phyloP scores from a whole-genome alignment of 2,329 filamentous ascomycete genomes.

The Aspergillus quadricinctus region DNA sequence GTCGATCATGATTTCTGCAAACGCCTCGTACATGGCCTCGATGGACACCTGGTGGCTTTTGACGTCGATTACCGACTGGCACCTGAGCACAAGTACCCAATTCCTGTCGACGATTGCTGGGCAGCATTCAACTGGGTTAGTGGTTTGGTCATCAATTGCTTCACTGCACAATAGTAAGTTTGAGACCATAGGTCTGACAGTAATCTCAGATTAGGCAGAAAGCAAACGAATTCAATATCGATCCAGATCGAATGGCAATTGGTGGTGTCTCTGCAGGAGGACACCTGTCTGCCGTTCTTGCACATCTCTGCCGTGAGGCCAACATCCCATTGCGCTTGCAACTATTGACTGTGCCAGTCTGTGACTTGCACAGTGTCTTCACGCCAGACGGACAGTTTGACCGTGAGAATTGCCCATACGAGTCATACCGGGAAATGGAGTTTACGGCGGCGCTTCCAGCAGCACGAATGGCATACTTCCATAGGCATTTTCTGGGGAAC shows the following conservation, averaged over 20 bases:
- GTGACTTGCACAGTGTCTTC: conserved; percentile 34
- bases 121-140: conserved; percentile 37
- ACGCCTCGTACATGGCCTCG: conserved; percentile 32
- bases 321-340: conserved; percentile 34
- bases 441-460: conserved; percentile 31
- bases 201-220: conserved; percentile 29
- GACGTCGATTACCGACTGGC: conserved; percentile 44
- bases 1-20: conserved; percentile 42
- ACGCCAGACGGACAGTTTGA: conserved; percentile 33
- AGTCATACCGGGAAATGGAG: conserved; percentile 39
- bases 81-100: conserved; percentile 37
- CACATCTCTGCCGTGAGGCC: conserved; percentile 35
- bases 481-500: conserved; percentile 35
- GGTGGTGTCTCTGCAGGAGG: conserved; percentile 40
- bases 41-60: conserved; percentile 39
- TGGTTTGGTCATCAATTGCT: neutral
- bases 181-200: neutral
- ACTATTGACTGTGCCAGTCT: conserved; percentile 34
- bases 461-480: conserved; percentile 38
- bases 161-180: neutral
- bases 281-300: conserved; percentile 36
- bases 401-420: conserved; percentile 33
- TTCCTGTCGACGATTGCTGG: conserved; percentile 39
- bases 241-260: conserved; percentile 32
- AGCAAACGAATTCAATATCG: conserved; percentile 31